Base-by-base conservation (phyloP, 495 filamentous ascomycete genomes). In the Penicillium argentinense region DNA sequence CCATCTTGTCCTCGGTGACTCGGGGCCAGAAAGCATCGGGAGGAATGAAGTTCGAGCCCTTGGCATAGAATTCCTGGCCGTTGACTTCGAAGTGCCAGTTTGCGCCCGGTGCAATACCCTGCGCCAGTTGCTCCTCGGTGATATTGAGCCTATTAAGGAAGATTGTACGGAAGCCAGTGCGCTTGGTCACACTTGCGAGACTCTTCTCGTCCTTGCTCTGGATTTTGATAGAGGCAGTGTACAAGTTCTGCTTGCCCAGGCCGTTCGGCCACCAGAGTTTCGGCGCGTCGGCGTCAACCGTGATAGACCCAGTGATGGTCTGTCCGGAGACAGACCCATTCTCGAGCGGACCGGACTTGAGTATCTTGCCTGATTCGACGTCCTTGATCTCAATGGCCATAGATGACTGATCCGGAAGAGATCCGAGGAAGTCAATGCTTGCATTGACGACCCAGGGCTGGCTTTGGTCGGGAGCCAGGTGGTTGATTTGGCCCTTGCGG, bases 21-120 rank as follows among this genome's bases (percentile, higher is more conserved):
- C 81, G 69, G 0, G 82, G 76, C 83, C 82, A 86, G 59, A 87
- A 86, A 0, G 74, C 71, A 53, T 86, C 83, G 5, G 81, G 80
- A 0, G 83, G 83, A 46, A 87, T 84, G 42, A 85, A 75, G 39
- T 86, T 86, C 22, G 75, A 80, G 12, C 81, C 82, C 47, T 87
- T 85, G 1, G 80, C 82, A 51, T 84, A 87, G 51, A 87, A 85
- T 17, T 82, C 78, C 39, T 80, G 76, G 5, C 83, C 83, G 42
- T 87, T 87, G 30, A 86, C 69, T 55, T 85, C 81, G 47, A 87
- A 87, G 54, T 86, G 81, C 77, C 82, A 87, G 49, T 85, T 81
- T 24, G 77, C 79, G 3, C 82, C 83, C 0, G 79, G 78, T n/a
- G 79, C 77, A 25, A 83, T 76, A 3, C 83, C 83, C 38, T 70